Percentiles rank a stretch among this genome's conserved stretches.
These are phyloP conservation scores for Hymenoscyphus repandus DNA, from an alignment of 2,329 filamentous ascomycete genomes.

Conservation along the genomic window DNA sequence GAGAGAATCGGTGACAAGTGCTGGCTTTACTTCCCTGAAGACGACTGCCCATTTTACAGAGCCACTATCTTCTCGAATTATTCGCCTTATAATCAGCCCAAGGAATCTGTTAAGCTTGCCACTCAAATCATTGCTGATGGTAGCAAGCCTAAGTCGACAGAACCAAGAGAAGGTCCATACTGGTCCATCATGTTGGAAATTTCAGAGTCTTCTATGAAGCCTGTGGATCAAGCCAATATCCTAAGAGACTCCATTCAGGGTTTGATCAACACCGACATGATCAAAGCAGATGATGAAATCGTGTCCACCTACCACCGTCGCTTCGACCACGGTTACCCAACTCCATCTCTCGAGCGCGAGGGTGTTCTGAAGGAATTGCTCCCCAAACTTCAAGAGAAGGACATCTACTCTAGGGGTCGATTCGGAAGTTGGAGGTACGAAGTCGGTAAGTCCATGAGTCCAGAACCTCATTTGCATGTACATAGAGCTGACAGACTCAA, in stretches of 20 bases:
- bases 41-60: constrained; percentile 98
- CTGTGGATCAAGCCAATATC: constrained; percentile 79
- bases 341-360: constrained; percentile 89
- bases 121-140: constrained; percentile 84
- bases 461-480: not conserved
- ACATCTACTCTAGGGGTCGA: constrained; percentile 90
- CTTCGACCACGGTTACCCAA: constrained; percentile 98
- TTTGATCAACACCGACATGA: constrained; percentile 96
- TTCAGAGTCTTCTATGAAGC: constrained; percentile 93
- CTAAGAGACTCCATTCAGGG: constrained; percentile 91
- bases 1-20: constrained; percentile 99
- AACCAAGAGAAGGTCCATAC: constrained; percentile 85
- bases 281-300: constrained; percentile 85
- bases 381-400: constrained; percentile 84
- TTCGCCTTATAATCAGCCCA: constrained; percentile 95
- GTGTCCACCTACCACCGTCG: constrained; percentile 97
- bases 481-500: constrained; percentile 12
- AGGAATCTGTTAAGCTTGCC: constrained; percentile 74
- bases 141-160: constrained; percentile 66
- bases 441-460: constrained; percentile 54
- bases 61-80: constrained; percentile 99
- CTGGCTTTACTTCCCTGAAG: constrained; percentile 99
- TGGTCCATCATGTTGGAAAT: constrained; percentile 99
- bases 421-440: constrained; percentile 99
- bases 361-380: constrained; percentile 88